Percentiles rank a stretch among this genome's conserved stretches.
These are phyloP conservation scores for Cydonia oblonga DNA, from an alignment of 331 rosid genomes.

Conservation along the genomic window DNA sequence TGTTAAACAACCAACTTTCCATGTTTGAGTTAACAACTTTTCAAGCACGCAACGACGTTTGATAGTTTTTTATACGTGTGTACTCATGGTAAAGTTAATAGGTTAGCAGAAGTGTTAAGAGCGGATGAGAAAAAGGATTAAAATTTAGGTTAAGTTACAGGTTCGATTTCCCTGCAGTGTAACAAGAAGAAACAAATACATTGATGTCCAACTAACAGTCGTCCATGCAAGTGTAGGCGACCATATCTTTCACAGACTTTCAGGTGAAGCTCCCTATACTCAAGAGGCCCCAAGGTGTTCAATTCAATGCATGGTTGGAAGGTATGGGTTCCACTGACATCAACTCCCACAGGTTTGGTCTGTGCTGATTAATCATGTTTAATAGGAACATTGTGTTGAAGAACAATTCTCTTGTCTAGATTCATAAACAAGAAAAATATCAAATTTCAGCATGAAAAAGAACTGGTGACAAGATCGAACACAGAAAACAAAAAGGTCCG, in stretches of 20 bases:
- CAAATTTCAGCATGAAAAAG: too few relatives aligned
- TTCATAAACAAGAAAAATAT: too few relatives aligned
- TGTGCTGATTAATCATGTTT: too few relatives aligned
- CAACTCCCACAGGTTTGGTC: background rate
- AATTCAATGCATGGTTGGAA: background rate
- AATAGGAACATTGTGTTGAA: too few relatives aligned
- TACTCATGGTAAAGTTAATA: too few relatives aligned
- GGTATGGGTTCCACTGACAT: background rate
- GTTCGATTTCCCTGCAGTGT: background rate
- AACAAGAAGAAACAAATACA: background rate
- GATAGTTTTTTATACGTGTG: background rate
- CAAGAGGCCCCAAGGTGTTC: too few relatives aligned
- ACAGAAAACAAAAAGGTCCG: too few relatives aligned
- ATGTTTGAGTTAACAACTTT: background rate
- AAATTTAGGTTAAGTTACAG: background rate
- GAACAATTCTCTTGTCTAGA: too few relatives aligned
- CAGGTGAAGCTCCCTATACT: too few relatives aligned
- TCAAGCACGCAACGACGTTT: background rate
- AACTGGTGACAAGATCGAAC: too few relatives aligned
- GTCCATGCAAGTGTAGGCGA: background rate
- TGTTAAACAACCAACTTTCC: background rate
- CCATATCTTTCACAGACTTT: too few relatives aligned
- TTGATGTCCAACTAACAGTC: background rate
- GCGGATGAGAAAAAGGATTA: background rate
- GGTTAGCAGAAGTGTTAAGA: background rate